phyloP scores from a whole-genome alignment of 1,284 basidiomycete species.

The Pseudomicrostroma phylloplanum region DNA sequence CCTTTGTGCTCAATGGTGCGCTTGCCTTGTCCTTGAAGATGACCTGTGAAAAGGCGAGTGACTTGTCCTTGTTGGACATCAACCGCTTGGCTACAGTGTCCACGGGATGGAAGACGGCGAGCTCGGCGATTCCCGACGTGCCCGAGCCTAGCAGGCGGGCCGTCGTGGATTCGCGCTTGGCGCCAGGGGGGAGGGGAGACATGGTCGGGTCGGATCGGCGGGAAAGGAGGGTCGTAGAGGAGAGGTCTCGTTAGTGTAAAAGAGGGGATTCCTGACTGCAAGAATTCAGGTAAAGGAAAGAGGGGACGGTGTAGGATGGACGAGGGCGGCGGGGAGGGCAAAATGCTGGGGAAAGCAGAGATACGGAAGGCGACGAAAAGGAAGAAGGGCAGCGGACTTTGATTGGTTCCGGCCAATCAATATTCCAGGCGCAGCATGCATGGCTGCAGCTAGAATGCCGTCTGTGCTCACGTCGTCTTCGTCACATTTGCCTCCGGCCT shows the following conservation, averaged over 20 bases:
- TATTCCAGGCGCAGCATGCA: too few species aligned
- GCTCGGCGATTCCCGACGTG: constrained; percentile 76
- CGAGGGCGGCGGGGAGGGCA: too few species aligned
- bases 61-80: constrained; percentile 71
- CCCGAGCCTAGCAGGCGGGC: constrained; percentile 86
- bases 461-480: too few species aligned
- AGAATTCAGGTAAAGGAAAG: too few species aligned
- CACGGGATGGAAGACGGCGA: constrained; percentile 58
- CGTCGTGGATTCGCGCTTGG: constrained; percentile 67
- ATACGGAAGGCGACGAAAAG: too few species aligned
- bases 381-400: too few species aligned
- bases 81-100: constrained; percentile 95
- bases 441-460: too few species aligned
- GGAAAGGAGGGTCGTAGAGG: not conserved
- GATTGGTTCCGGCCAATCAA: too few species aligned
- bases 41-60: constrained; percentile 55
- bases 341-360: too few species aligned
- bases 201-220: too few species aligned
- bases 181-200: constrained; percentile 34
- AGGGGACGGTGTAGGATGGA: too few species aligned
- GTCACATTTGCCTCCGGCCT: too few species aligned
- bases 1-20: constrained; percentile 61
- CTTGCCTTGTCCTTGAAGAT: constrained; percentile 80
- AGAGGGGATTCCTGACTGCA: not conserved
- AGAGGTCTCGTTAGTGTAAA: not conserved